These are phyloP conservation scores for Zychaea mexicana DNA, from an alignment of 371 early-diverging fungal genomes.

Conservation along the genomic window DNA sequence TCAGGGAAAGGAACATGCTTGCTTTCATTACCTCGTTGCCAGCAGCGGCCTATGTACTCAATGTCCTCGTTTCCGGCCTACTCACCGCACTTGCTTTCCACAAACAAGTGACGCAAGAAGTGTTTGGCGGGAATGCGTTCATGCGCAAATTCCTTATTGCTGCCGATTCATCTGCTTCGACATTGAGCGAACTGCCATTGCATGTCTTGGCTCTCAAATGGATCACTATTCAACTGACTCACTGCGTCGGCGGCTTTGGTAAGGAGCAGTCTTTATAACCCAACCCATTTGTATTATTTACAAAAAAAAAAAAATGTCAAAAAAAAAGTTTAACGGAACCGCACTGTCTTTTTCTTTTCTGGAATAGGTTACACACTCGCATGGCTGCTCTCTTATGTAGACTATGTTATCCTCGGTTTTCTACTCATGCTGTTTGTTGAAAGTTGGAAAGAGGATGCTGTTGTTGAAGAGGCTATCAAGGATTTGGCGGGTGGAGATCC, in stretches of 20 bases:
- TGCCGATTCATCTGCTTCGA: conserved; percentile 14
- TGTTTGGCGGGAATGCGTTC: not conserved
- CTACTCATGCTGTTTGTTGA: conserved; percentile 26
- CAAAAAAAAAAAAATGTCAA: not conserved
- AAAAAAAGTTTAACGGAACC: not conserved
- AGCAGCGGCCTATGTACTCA: conserved; percentile 17
- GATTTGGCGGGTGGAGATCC: conserved; percentile 16
- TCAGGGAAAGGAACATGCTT: no score
- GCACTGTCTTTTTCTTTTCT: not conserved
- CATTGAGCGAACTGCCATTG: conserved; percentile 29
- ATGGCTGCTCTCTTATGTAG: conserved; percentile 21
- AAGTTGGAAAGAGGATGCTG: conserved; percentile 22
- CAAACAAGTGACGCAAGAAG: conserved; percentile 12
- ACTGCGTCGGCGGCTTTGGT: conserved; percentile 33
- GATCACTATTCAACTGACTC: conserved; percentile 10
- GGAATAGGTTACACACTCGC: conserved; percentile 24
- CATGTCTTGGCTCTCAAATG: conserved; percentile 27
- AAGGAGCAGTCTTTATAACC: conserved; percentile 12
- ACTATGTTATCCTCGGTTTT: conserved; percentile 20
- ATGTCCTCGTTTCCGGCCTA: conserved; percentile 4
- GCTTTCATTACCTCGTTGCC: conserved; percentile 17
- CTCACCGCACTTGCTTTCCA: conserved; percentile 12
- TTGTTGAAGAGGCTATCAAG: conserved; percentile 24
- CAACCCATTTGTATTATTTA: no score
- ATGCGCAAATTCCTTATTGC: conserved; percentile 13